Evolutionary conservation across 1,139 yeast species (phyloP).

Genomic region (Debaryomycetaceae sp.): DNA sequence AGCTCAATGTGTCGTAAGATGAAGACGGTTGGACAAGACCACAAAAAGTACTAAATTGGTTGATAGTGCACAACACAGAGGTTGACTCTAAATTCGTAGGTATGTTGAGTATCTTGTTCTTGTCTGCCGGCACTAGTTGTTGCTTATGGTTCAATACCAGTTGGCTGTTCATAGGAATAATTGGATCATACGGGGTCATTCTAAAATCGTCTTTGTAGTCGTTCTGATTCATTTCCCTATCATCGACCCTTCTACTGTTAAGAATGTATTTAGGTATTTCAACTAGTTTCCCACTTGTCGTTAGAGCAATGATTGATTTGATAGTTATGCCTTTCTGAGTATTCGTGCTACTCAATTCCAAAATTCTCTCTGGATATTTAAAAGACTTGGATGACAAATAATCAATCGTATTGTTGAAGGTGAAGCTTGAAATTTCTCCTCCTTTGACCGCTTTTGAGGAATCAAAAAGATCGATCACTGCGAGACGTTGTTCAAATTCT

Average conservation of each 20-base stretch:
- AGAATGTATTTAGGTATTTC: conserved; percentile 66
- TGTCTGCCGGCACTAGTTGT: conserved; percentile 33
- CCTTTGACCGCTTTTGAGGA: conserved; percentile 36
- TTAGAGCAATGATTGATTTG: conserved; percentile 60
- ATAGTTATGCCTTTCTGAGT: conserved; percentile 75
- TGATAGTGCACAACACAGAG: conserved; percentile 62
- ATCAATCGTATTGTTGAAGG: conserved; percentile 21
- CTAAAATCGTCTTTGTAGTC: conserved; percentile 59
- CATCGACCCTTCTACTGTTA: conserved; percentile 59
- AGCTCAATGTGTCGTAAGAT: conserved; percentile 74
- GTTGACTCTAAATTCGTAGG: conserved; percentile 84
- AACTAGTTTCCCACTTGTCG: conserved; percentile 62
- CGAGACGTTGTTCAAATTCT: conserved; percentile 54
- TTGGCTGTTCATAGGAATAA: conserved; percentile 47
- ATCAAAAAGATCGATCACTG: conserved; percentile 77
- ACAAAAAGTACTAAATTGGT: conserved; percentile 66
- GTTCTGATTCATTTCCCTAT: conserved; percentile 47
- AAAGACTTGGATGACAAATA: conserved; percentile 50
- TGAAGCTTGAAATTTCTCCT: conserved; percentile 32
- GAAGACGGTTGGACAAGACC: conserved; percentile 77
- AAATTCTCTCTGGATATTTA: conserved; percentile 55
- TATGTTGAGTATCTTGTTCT: conserved; percentile 38
- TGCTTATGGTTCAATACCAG: conserved; percentile 37
- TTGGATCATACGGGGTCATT: conserved; percentile 64
- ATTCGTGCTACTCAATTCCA: conserved; percentile 51